Percentiles rank a stretch among this genome's conserved stretches.
Evolutionary conservation across 177 flowering plant genomes (phyloP).

Genomic region (Vitis hybrid): DNA sequence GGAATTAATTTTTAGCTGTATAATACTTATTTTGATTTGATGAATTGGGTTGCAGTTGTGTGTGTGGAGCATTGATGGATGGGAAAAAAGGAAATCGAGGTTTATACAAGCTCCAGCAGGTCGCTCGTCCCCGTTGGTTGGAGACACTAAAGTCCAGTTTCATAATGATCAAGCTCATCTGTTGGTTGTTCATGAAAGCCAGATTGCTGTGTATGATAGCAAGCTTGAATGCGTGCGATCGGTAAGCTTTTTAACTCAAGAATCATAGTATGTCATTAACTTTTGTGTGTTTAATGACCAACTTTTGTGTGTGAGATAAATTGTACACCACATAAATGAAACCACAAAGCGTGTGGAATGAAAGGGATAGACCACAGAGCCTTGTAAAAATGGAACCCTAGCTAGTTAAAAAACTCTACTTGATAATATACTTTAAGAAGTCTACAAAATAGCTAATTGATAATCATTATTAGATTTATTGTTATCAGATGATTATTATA

Average conservation of each 20-base stretch:
- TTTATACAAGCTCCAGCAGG: slow-evolving; percentile 53
- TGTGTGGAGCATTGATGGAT: slow-evolving; percentile 60
- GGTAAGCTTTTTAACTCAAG: slow-evolving; percentile 29
- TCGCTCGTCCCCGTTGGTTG: slow-evolving; percentile 32
- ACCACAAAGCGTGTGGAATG: no score
- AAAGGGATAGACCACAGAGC: no score
- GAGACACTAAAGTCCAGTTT: slow-evolving; percentile 64
- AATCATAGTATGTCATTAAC: no score
- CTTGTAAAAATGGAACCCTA: no score
- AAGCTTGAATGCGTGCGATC: slow-evolving; percentile 58
- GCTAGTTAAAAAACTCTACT: no score
- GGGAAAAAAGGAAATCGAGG: slow-evolving; percentile 59
- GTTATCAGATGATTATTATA: no score
- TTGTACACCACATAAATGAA: no score
- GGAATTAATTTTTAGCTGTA: background rate
- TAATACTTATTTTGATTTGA: background rate
- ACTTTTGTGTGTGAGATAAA: background rate
- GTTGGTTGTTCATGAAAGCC: slow-evolving; percentile 63
- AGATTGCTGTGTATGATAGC: slow-evolving; percentile 57
- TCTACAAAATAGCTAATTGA: no score
- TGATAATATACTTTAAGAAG: no score
- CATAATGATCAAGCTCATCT: slow-evolving; percentile 65
- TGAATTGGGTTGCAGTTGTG: slow-evolving; percentile 41
- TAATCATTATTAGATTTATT: no score
- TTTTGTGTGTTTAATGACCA: background rate